Conservation (phyloP, 139 green algal species). For the Desmodesmus armatus region DNA sequence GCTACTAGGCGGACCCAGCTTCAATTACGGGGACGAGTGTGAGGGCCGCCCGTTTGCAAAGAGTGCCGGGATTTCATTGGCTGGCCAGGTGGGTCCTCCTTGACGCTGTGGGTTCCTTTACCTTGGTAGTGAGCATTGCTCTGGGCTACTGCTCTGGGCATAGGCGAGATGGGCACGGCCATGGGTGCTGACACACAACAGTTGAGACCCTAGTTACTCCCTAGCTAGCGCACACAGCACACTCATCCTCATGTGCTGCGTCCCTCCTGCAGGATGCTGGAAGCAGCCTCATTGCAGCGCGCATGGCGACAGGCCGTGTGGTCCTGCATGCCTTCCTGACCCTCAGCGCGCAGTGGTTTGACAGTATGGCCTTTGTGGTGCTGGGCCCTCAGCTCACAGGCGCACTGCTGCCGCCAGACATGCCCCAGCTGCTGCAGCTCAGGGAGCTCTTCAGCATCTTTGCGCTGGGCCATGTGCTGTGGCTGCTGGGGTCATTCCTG, state of each 20-base stretch:
- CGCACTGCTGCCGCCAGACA: not conserved
- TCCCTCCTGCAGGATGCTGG: not conserved
- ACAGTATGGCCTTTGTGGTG: slow-evolving; percentile 17
- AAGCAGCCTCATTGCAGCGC: not conserved
- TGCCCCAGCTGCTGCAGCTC: not conserved
- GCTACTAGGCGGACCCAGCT: not conserved
- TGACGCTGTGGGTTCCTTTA: no score
- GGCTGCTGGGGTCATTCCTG: slow-evolving; percentile 22
- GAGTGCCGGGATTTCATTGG: no score
- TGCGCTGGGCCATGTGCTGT: slow-evolving; percentile 28
- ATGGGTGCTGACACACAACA: not conserved
- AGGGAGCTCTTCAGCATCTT: slow-evolving; percentile 4
- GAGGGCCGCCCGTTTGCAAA: no score
- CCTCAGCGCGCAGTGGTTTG: slow-evolving; percentile 32
- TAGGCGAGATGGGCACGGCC: not conserved
- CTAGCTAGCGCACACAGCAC: not conserved
- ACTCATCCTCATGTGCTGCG: not conserved
- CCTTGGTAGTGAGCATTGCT: no score
- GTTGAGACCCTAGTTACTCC: not conserved
- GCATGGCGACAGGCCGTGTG: not conserved
- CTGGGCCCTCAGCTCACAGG: slow-evolving; percentile 13
- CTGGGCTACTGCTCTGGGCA: not conserved
- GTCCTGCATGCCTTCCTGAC: slow-evolving; percentile 1
- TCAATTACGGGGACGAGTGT: no score
- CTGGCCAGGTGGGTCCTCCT: no score